Conservation (phyloP, 495 filamentous ascomycete genomes). For the Trichoderma virens region DNA sequence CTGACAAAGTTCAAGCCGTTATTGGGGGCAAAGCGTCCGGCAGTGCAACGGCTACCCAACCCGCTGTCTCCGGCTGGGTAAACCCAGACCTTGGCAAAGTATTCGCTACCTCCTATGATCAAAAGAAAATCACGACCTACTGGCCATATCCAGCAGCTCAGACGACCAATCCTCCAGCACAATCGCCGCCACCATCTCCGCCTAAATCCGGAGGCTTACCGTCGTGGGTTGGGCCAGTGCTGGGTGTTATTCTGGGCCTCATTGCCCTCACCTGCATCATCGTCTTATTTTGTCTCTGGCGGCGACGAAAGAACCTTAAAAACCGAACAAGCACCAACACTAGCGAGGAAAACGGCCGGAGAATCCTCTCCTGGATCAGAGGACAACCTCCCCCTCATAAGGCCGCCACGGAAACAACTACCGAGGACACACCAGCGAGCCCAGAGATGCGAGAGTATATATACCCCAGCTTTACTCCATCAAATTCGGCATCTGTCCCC, state of each 20-base stretch:
- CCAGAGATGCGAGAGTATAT: constrained; percentile 15
- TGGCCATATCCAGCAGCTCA: constrained; percentile 49
- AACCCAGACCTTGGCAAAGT: constrained; percentile 41
- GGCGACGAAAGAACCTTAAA: constrained; percentile 36
- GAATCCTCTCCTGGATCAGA: constrained; percentile 39
- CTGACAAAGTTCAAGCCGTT: constrained; percentile 41
- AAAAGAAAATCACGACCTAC: constrained; percentile 45
- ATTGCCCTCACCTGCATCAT: constrained; percentile 47
- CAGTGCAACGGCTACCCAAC: constrained; percentile 48
- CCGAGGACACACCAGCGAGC: constrained; percentile 30
- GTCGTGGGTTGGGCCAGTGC: constrained; percentile 52
- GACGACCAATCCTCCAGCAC: constrained; percentile 23
- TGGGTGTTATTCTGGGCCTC: constrained; percentile 60
- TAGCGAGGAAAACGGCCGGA: constrained; percentile 34
- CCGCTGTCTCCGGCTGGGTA: constrained; percentile 42
- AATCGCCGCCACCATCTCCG: not conserved
- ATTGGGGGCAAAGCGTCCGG: constrained; percentile 58
- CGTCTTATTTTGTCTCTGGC: constrained; percentile 47
- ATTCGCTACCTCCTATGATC: constrained; percentile 50
- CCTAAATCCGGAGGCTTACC: constrained; percentile 38
- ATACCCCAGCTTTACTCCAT: not conserved
- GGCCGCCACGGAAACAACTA: constrained; percentile 38
- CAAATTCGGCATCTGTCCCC: constrained; percentile 1
- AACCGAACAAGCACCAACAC: constrained; percentile 33
- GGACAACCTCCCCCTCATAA: constrained; percentile 30